Base-by-base conservation (phyloP, 176 grass and related monocot species). In the Oryza rufipogon region DNA sequence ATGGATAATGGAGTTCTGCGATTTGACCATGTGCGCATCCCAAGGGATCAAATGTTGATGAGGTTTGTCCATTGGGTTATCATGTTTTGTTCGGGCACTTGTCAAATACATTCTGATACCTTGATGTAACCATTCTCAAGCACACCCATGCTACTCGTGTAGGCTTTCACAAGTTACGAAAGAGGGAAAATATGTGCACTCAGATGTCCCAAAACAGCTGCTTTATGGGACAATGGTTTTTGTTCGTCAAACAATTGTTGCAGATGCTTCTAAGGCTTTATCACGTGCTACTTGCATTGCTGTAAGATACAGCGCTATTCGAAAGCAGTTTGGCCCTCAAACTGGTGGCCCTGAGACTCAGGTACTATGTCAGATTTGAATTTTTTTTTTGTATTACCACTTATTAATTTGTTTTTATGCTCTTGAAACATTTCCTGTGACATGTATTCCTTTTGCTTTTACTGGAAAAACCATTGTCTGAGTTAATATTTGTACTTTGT, bases 1-100 rank as follows among this genome's bases (percentile, higher is more conserved):
- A 99, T 96, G 96, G 96, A 99, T 74, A 99, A 99, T 89, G 93
- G 96, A 74, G 88, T 99, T 90, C 78, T 99, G 36, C 89, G 75
- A 74, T 99, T 99, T 84, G 90, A 99, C 44, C 91, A 99, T 82
- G 96, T 99, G 70, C 87, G 96, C 83, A 99, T 99, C 56, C 93
- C 96, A 75, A 92, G 96, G 86, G 86, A 99, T 84, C 96, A 99
- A 88, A 89, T 99, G 96, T 58, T 99, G 81, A 99, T 99, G 96
- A 92, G 92, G 92, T 94, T 72, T 69, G 33, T 83, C 10, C 28
- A 56, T 22, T 68, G 3, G 5, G 73, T 49, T 84, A 47, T 39
- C 64, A 61, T 64, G 19, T 52, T 58, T 2, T 6, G 17, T 64
- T 73, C 6, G 4, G 3, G 2, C 11, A 19, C 10, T 78, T 60